phyloP scores from a whole-genome alignment of 345 rosid genomes.

The Boechera stricta region DNA sequence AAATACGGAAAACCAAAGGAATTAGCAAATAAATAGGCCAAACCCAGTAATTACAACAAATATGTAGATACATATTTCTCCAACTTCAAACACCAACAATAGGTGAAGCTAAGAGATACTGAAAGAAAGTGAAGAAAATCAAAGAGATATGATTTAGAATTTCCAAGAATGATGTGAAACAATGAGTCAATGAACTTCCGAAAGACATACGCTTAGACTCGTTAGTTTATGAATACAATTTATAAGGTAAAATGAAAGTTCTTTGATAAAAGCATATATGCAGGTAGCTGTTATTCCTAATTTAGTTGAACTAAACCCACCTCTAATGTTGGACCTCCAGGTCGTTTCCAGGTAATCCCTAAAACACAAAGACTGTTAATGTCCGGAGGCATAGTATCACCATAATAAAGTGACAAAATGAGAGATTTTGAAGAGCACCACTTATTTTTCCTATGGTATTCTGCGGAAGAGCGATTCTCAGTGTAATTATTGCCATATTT shows the following conservation, averaged over 20 bases:
- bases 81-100: conserved; percentile 35
- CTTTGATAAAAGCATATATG: conserved; percentile 23
- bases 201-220: conserved; percentile 18
- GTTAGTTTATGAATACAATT: neutral
- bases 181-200: neutral
- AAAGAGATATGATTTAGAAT: neutral
- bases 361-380: conserved; percentile 40
- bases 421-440: conserved; percentile 49
- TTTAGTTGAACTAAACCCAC: conserved; percentile 45
- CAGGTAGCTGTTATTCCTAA: neutral
- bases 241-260: conserved; percentile 10
- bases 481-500: conserved; percentile 45
- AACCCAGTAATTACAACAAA: conserved; percentile 1
- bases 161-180: conserved; percentile 13
- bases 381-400: conserved; percentile 31
- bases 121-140: conserved; percentile 11
- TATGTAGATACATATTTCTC: neutral
- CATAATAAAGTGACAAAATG: conserved; percentile 29
- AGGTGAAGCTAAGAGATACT: conserved; percentile 25
- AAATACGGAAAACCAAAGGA: conserved; percentile 33
- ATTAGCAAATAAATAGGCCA: conserved; percentile 11
- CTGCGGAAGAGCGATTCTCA: conserved; percentile 50
- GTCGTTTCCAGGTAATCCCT: conserved; percentile 55
- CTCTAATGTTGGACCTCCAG: conserved; percentile 53
- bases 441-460: conserved; percentile 47